Conservation (phyloP, 129 eudicot genomes). For the Heracleum sosnowskyi region DNA sequence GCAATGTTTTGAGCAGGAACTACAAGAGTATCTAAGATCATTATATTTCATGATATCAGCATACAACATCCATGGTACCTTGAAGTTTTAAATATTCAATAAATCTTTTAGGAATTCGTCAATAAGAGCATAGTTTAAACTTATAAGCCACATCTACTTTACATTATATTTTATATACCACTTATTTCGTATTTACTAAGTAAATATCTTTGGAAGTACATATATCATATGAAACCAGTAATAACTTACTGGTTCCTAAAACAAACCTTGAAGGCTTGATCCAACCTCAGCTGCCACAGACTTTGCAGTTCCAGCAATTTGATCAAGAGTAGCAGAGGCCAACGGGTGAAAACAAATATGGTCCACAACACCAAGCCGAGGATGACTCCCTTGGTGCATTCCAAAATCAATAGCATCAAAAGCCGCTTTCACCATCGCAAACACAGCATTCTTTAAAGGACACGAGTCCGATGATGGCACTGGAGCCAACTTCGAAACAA, state of each 20-base stretch:
- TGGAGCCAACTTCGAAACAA: constrained; percentile 52
- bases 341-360: constrained; percentile 88
- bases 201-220: background rate
- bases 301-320: constrained; percentile 48
- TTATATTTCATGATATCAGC: background rate
- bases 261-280: constrained; percentile 59
- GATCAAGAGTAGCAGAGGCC: constrained; percentile 49
- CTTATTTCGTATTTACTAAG: background rate
- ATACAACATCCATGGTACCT: background rate
- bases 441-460: constrained; percentile 53
- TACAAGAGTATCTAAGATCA: background rate
- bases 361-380: constrained; percentile 94
- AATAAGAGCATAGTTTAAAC: background rate
- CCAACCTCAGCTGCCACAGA: constrained; percentile 71
- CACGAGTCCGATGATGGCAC: constrained; percentile 16
- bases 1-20: background rate
- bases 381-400: constrained; percentile 72
- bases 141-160: background rate
- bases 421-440: constrained; percentile 79
- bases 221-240: background rate
- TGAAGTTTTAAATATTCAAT: background rate
- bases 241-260: background rate
- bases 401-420: constrained; percentile 65
- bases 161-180: background rate
- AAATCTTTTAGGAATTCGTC: background rate